These are phyloP conservation scores for Mentha longifolia DNA, from an alignment of 257 asterid genomes.

Conservation along the genomic window DNA sequence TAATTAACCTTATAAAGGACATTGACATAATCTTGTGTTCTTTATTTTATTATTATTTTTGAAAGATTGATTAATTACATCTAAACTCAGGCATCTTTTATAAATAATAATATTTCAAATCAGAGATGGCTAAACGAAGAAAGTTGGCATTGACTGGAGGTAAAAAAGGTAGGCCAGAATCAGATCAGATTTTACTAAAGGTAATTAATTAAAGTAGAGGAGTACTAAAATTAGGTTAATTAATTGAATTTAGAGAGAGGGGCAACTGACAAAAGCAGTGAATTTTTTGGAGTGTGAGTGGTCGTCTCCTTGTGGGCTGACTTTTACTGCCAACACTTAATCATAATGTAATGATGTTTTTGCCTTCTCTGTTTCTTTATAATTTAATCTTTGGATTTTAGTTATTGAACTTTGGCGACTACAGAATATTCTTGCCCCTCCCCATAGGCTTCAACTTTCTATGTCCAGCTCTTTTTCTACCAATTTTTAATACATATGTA, in stretches of 20 bases:
- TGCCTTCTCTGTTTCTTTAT: conserved; percentile 53
- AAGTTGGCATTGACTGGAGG: conserved; percentile 9
- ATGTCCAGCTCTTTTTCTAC: conserved; percentile 52
- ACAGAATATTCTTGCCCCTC: conserved; percentile 67
- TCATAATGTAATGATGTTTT: conserved; percentile 84
- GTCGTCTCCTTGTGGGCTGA: conserved; percentile 89
- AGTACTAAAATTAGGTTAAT: neutral
- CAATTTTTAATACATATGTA: neutral
- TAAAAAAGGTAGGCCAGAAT: neutral
- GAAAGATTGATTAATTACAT: neutral
- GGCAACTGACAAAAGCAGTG: conserved; percentile 77
- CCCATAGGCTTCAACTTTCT: conserved; percentile 67
- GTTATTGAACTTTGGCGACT: conserved; percentile 70
- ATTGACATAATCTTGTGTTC: no score
- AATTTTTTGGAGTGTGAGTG: conserved; percentile 68
- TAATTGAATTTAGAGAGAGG: conserved; percentile 23
- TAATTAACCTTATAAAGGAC: no score
- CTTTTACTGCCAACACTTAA: conserved; percentile 59
- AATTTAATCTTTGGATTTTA: conserved; percentile 68
- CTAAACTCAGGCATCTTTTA: neutral
- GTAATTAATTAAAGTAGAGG: conserved; percentile 2
- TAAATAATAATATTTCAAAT: neutral
- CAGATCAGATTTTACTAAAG: neutral
- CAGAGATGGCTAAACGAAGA: neutral
- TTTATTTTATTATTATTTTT: no score